Base-by-base conservation (phyloP, 495 filamentous ascomycete genomes). In the Podospora australis region DNA sequence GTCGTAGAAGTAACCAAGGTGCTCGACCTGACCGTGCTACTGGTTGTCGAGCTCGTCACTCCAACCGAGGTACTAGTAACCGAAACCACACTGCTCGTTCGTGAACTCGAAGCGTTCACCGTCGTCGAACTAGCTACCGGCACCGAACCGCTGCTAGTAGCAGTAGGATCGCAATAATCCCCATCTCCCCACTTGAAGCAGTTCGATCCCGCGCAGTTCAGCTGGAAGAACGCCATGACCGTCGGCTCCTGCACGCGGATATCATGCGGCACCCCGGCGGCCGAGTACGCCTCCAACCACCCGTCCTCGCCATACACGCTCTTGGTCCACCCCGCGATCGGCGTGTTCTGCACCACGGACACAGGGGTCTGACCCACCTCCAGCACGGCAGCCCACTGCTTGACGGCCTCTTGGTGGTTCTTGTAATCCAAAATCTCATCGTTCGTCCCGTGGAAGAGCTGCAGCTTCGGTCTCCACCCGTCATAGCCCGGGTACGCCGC, bases 371-470 rank as follows among this genome's bases (percentile, higher is more conserved):
- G 49, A 19, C 51, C 48, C 25, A 68, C 54, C 10, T 71, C 73
- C 25, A 76, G 59, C 1, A 82, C 72, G 6, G 64, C 67, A 0
- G 74, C 68, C 79, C 79, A 82, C 64, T 79, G 64, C 68, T 80
- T 80, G 29, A 78, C 50, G 30, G 65, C 71, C 65, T 80, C 78
- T 21, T 64, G 54, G 41, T 67, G 74, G 61, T 75, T 77, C 44
- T 64, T 56, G n/a, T 71, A 71, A 19, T 63, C 55, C 7, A 81
- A 60, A 8, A 73, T 64, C 20, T 62, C 55, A 46, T 82, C 79
- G 6, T 53, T 63, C 19, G 68, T 69, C 14, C 78, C 79, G 48
- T 81, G 78, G 51, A 73, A 74, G 20, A 80, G 67, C 63, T 77
- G 74, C 68, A 81, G 69, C 49, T 69, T 69, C 1, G 78, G 71